Conservation (phyloP, 768 basidiomycete genomes). For the Russula olivacea region DNA sequence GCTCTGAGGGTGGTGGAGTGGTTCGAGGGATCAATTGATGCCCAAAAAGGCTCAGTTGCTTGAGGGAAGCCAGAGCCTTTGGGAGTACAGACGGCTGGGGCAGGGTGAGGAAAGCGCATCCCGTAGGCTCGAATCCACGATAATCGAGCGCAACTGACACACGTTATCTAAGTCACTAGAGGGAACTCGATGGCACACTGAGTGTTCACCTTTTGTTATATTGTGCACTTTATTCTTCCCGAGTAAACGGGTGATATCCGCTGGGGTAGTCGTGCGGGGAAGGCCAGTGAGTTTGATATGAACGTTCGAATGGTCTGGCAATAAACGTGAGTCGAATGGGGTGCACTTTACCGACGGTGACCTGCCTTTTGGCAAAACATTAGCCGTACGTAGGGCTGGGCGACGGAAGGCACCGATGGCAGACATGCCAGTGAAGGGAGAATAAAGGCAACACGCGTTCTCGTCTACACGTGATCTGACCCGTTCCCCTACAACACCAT, state of each 20-base stretch:
- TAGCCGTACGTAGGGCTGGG: background rate
- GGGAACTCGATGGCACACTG: background rate
- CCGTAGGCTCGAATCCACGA: constrained; percentile 52
- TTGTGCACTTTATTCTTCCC: constrained; percentile 16
- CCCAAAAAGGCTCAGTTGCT: constrained; percentile 43
- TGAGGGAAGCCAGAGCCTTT: constrained; percentile 39
- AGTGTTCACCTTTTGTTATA: constrained; percentile 12
- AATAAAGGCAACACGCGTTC: background rate
- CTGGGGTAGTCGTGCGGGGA: constrained; percentile 19
- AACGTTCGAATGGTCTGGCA: constrained; percentile 10
- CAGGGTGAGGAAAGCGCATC: constrained; percentile 53
- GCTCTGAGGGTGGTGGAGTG: constrained; percentile 24
- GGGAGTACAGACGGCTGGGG: constrained; percentile 41
- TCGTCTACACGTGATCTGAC: constrained; percentile 14
- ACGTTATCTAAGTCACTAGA: background rate
- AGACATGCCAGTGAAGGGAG: constrained; percentile 4
- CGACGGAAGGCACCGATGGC: background rate
- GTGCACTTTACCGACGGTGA: background rate
- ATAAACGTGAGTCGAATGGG: background rate
- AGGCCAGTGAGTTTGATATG: constrained; percentile 20
- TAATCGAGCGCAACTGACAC: constrained; percentile 54
- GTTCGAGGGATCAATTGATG: constrained; percentile 37
- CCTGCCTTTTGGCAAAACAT: background rate
- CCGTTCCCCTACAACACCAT: constrained; percentile 14
- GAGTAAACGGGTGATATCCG: constrained; percentile 23